Evolutionary conservation across 1,284 basidiomycete genomes (phyloP), one percentile per base, ranked within the genome.

Genomic region (Schizopora paradoxa): DNA sequence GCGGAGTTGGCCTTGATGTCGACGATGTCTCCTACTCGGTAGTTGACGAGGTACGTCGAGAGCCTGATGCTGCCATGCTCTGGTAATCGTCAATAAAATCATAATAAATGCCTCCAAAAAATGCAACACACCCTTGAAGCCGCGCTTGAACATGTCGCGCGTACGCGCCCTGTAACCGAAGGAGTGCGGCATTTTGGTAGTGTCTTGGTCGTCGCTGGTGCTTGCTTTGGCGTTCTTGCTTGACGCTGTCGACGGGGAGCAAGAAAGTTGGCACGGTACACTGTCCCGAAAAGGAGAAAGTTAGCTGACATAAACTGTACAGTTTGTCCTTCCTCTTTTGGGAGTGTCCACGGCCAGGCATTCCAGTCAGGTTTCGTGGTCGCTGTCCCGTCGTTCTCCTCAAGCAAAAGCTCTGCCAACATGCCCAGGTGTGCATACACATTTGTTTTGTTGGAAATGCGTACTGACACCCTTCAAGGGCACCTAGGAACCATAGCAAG

Each of bases 101-200:
- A 49, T 26, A 29, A 27, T 43, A 32, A 54, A 31, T 48, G 41
- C 39, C 43, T 33, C 48, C 48, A 36, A 43, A 41, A 38, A 34
- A 22, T 23, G 5, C 23, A 41, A 67, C 76, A 60, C 66, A 92
- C 91, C 80, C 79, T 94, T 94, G 86, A 96, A 95, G 64, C 83
- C 85, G 73, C 89, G 79, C 82, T 88, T 93, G 88, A 99, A 99
- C 91, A 99, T 96, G 77, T 97, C 77, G 82, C 95, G 93, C 81
- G 95, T 98, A 62, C 95, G 92, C 85, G 94, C 94, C 68, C 94
- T 86, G 80, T 95, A 91, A 92, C 95, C 95, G 79, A 87, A 97
- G 53, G 94, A 97, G 91, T 98, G 91, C 77, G 95, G 93, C 94
- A 97, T 98, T 67, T 82, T 86, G 82, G 76, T n/a, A 63, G 70